phyloP scores from a whole-genome alignment of 1,284 basidiomycete genomes.

The Austroboletus novae-zelandiae region DNA sequence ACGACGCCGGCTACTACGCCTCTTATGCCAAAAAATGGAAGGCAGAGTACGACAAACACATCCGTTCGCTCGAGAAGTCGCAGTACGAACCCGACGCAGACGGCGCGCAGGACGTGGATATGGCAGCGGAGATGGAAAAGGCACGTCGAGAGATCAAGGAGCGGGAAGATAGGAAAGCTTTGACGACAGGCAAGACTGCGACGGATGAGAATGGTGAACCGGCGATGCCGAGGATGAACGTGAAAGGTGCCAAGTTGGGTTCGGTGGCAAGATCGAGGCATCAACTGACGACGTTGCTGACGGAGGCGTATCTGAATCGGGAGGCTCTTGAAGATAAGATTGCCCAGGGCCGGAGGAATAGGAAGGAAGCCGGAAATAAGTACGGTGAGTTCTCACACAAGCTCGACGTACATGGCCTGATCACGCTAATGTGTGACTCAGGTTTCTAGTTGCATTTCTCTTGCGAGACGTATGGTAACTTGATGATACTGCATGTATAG shows the following conservation, averaged over 20 bases:
- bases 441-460: constrained; percentile 28
- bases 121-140: constrained; percentile 68
- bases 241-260: constrained; percentile 71
- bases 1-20: constrained; percentile 76
- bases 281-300: constrained; percentile 72
- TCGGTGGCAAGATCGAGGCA: constrained; percentile 68
- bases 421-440: constrained; percentile 33
- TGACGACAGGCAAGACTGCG: constrained; percentile 41
- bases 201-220: constrained; percentile 50
- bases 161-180: constrained; percentile 67
- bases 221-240: constrained; percentile 69
- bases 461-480: too few relatives aligned
- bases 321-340: constrained; percentile 77
- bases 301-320: constrained; percentile 75
- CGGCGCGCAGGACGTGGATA: constrained; percentile 55
- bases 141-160: constrained; percentile 69
- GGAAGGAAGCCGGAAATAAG: constrained; percentile 85
- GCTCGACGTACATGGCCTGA: background rate
- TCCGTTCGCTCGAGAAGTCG: constrained; percentile 64
- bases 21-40: constrained; percentile 73
- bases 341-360: constrained; percentile 73
- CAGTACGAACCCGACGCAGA: constrained; percentile 22
- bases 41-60: constrained; percentile 63
- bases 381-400: constrained; percentile 52
- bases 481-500: constrained; percentile 8